These are phyloP conservation scores for Neurospora discreta DNA, from an alignment of 495 filamentous ascomycete genomes.

Conservation along the genomic window DNA sequence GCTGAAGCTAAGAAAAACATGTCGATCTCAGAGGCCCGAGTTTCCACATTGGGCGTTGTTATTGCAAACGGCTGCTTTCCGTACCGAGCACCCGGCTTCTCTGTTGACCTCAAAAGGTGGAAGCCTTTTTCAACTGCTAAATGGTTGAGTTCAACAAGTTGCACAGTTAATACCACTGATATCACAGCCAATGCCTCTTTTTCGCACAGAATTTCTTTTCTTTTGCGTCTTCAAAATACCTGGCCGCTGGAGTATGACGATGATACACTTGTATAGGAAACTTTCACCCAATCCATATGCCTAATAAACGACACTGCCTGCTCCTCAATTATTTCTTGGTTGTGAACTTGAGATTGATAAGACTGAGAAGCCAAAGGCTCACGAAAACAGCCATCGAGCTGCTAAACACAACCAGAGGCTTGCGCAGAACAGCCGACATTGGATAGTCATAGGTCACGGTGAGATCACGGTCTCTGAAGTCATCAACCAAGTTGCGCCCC, in stretches of 20 bases:
- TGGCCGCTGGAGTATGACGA: not conserved
- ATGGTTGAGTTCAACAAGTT: not conserved
- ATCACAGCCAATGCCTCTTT: too few relatives aligned
- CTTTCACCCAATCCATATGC: slow-evolving; percentile 2
- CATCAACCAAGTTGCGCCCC: slow-evolving; percentile 79
- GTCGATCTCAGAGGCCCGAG: too few relatives aligned
- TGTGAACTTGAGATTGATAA: slow-evolving; percentile 49
- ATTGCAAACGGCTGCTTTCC: too few relatives aligned
- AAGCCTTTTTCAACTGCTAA: not conserved
- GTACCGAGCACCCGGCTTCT: too few relatives aligned
- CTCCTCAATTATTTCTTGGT: slow-evolving; percentile 16
- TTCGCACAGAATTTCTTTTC: not conserved
- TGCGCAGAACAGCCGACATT: slow-evolving; percentile 61
- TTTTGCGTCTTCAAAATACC: not conserved
- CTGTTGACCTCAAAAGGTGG: not conserved
- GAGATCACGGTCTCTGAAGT: slow-evolving; percentile 67
- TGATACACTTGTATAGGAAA: not conserved
- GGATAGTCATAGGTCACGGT: slow-evolving; percentile 86
- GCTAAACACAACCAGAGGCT: slow-evolving; percentile 75
- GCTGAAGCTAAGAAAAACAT: too few relatives aligned
- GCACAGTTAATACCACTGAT: too few relatives aligned
- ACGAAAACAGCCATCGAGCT: slow-evolving; percentile 65
- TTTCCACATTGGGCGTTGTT: too few relatives aligned
- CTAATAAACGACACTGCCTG: slow-evolving; percentile 8
- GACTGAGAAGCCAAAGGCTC: slow-evolving; percentile 63